Evolutionary conservation across 2,329 filamentous ascomycete species (phyloP).

Genomic region (Talaromyces sp.): DNA sequence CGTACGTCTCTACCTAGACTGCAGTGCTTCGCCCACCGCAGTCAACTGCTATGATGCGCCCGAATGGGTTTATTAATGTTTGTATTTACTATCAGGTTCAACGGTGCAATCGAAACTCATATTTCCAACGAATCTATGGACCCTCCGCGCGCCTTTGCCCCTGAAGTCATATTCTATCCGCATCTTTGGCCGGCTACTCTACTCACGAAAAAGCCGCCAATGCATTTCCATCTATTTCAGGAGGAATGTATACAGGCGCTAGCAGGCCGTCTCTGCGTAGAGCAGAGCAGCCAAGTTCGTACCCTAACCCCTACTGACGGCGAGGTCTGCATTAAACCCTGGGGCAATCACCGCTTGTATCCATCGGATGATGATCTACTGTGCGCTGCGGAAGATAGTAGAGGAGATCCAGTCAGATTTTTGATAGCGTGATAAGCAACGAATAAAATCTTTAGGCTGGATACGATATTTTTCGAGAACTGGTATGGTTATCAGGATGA

Average conservation of each 20-base stretch:
- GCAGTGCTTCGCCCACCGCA: not conserved
- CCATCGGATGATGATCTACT: constrained; percentile 23
- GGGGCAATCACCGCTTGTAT: constrained; percentile 28
- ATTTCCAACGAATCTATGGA: not conserved
- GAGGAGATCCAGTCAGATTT: constrained; percentile 24
- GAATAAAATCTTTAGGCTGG: constrained; percentile 30
- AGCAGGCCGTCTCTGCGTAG: constrained; percentile 30
- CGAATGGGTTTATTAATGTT: not conserved
- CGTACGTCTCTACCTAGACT: constrained; percentile 3
- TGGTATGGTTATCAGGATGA: constrained; percentile 39
- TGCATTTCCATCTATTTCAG: constrained; percentile 37
- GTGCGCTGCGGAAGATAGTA: not conserved
- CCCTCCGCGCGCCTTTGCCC: constrained; percentile 15
- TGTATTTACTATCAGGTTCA: constrained; percentile 7
- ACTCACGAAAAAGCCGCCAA: constrained; percentile 30
- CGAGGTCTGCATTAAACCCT: constrained; percentile 30
- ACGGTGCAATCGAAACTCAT: constrained; percentile 10
- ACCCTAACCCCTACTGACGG: constrained; percentile 31
- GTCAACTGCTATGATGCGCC: not conserved
- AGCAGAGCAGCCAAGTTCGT: constrained; percentile 28
- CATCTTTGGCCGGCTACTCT: constrained; percentile 20
- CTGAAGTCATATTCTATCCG: constrained; percentile 19
- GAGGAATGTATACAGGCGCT: constrained; percentile 34
- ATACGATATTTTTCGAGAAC: constrained; percentile 37
- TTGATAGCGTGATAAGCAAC: constrained; percentile 31